phyloP scores from a whole-genome alignment of 495 filamentous ascomycete species.

The Xylaria cubensis region DNA sequence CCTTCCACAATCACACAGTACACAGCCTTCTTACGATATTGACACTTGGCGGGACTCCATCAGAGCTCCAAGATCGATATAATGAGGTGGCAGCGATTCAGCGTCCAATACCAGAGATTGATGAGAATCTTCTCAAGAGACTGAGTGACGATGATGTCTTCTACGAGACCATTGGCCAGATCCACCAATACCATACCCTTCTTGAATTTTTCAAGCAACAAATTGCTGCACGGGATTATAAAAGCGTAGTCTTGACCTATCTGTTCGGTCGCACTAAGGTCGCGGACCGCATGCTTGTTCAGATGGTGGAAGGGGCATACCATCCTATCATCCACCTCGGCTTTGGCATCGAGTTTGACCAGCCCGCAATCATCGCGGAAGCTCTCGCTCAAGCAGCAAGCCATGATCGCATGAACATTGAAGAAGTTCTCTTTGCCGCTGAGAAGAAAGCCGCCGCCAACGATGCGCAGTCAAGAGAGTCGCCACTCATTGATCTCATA shows the following conservation, averaged over 20 bases:
- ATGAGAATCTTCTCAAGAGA: slow-evolving; percentile 33
- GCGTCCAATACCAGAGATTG: slow-evolving; percentile 33
- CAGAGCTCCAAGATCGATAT: slow-evolving; percentile 40
- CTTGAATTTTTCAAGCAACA: slow-evolving; percentile 46
- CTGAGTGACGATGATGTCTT: slow-evolving; percentile 40
- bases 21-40: slow-evolving; percentile 42
- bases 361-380: slow-evolving; percentile 45
- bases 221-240: slow-evolving; percentile 39
- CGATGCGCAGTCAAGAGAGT: no score
- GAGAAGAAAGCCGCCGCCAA: slow-evolving; percentile 33
- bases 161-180: slow-evolving; percentile 30
- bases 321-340: slow-evolving; percentile 52
- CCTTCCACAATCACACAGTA: slow-evolving; percentile 44
- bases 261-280: slow-evolving; percentile 38
- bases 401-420: slow-evolving; percentile 37
- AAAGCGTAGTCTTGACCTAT: slow-evolving; percentile 43
- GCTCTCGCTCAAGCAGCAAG: slow-evolving; percentile 46
- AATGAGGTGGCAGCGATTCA: slow-evolving; percentile 39
- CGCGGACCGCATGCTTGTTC: slow-evolving; percentile 43
- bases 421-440: slow-evolving; percentile 26
- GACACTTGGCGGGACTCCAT: slow-evolving; percentile 38
- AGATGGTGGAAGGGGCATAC: slow-evolving; percentile 41
- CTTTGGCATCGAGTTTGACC: slow-evolving; percentile 50
- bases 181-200: slow-evolving; percentile 45
- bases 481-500: slow-evolving; percentile 27